Evolutionary conservation across 495 filamentous ascomycete genomes (phyloP).

Genomic region (Hyaloscypha variabilis): DNA sequence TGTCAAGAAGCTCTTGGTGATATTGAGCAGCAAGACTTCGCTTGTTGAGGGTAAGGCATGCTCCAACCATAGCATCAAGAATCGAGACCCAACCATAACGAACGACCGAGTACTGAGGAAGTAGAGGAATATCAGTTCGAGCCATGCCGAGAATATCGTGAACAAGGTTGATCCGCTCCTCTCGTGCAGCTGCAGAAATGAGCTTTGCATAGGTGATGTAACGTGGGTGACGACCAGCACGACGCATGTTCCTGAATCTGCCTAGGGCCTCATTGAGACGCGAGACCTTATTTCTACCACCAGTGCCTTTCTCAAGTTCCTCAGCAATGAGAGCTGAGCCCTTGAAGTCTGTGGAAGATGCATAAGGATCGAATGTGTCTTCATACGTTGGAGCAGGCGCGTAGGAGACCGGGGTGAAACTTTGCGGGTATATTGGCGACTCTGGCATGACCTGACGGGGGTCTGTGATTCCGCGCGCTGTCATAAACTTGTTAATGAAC

Average conservation of each 20-base stretch:
- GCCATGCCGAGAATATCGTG: constrained; percentile 88
- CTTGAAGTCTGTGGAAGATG: constrained; percentile 84
- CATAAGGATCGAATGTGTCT: constrained; percentile 89
- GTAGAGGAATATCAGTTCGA: constrained; percentile 79
- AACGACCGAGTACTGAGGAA: constrained; percentile 79
- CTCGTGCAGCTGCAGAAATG: constrained; percentile 85
- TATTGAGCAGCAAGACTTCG: constrained; percentile 78
- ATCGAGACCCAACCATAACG: constrained; percentile 95
- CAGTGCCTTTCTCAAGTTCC: constrained; percentile 70
- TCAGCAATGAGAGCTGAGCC: constrained; percentile 89
- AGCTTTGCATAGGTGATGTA: constrained; percentile 97
- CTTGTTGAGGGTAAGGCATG: constrained; percentile 83
- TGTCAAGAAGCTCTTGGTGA: constrained; percentile 85
- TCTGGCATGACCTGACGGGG: constrained; percentile 41
- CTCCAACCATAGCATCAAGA: constrained; percentile 93
- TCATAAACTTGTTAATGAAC: constrained; percentile 80
- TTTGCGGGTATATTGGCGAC: constrained; percentile 41
- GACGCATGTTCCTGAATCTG: constrained; percentile 89
- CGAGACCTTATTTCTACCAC: constrained; percentile 63
- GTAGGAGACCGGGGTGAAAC: constrained; percentile 26
- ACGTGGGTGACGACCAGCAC: constrained; percentile 85
- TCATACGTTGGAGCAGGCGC: constrained; percentile 50
- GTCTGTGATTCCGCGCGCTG: constrained; percentile 47
- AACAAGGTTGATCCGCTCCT: constrained; percentile 75
- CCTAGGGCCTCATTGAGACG: constrained; percentile 80